Evolutionary conservation across 2,329 filamentous ascomycete species (phyloP), one percentile per base, ranked within the genome.

Genomic region (Scolecobasidium constrictum): DNA sequence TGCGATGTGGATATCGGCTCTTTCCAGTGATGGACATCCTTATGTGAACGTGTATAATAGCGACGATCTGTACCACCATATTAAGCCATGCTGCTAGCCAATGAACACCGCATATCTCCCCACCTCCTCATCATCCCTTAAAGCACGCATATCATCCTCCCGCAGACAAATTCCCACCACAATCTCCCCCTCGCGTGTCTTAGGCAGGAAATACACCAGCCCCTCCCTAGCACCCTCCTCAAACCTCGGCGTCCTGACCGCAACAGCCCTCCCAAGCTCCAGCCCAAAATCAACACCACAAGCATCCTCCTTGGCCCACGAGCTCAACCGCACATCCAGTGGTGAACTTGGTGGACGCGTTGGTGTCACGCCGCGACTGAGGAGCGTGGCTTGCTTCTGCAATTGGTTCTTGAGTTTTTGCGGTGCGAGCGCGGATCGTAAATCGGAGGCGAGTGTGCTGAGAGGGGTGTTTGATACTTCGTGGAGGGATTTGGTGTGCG

Each of bases 191-290:
- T 68, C 58, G 5, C 13, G 6, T 12, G 37, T 39, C 48, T 56
- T 66, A 0, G 71, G 70, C 59, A 75, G 59, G 3, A 76, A 48
- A 51, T 75, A 76, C 22, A 68, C 52, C 44, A 75, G 47, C 1
- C 69, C 58, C 52, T 74, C 70, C 3, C 67, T 48, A 0, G 65
- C 61, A 0, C 52, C 51, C 43, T 22, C 19, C 13, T 5, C 19
- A 22, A 75, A 73, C 1, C 50, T 45, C 3, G 72, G 73, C 38
- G 72, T 56, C 0, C 71, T 55, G 16, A 75, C 71, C 0, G 58
- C 60, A 43, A 63, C 63, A 0, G 72, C 67, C n/a, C 48, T 57
- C 0, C 71, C 72, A 9, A 31, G 26, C n/a, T 7, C 9, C 9
- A n/a, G n/a, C 9, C 26, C 26, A 31, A 31, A 31, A n/a, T 31